Evolutionary conservation across 768 basidiomycete species (phyloP), one percentile per base, ranked within the genome.

Genomic region (Naganishia antarctica): DNA sequence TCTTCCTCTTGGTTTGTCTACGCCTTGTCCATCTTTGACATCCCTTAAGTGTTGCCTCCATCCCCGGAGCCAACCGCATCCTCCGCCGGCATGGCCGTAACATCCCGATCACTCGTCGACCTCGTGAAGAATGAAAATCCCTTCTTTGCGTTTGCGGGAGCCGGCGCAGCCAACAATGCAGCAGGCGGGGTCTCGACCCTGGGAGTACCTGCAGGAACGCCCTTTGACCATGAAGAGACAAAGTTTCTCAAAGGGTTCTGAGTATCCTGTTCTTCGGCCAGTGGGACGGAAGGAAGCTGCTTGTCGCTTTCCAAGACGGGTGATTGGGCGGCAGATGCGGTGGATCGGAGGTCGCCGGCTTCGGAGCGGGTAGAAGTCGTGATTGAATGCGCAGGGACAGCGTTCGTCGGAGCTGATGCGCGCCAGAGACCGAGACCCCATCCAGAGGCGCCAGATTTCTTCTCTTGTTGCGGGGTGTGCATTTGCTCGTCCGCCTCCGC

Each of bases 391-490:
- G 71, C 67, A 37, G 60, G 21, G 4, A 58, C 59, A 45, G 62
- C 29, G 18, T 37, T 49, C 34, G 50, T 46, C 25, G 26, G 18
- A 28, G 65, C 63, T n/a, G 60, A 29, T 11, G 25, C 46, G 1
- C 71, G 48, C 45, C 69, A 70, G 50, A 71, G 66, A 13, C 71
- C 71, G 51, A 72, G 67, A n/a, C 61, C 51, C 53, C 61, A 63
- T 3, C 53, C 57, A n/a, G 31, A 13, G 11, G 9, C 43, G 6
- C 43, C 18, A 15, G 43, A 6, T 44, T 64, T 60, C 50, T 69
- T 70, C 4, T 63, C 70, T 29, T 59, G 61, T 25, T 66, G 47
- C 12, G n/a, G 26, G 5, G 44, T 57, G 21, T 40, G 60, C 9
- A 28, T 23, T 4, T 5, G 31, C 13, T 62, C 48, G 23, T 67